These are phyloP conservation scores for Verticillium dahliae DNA, from an alignment of 2,329 filamentous ascomycete genomes.

Conservation along the genomic window DNA sequence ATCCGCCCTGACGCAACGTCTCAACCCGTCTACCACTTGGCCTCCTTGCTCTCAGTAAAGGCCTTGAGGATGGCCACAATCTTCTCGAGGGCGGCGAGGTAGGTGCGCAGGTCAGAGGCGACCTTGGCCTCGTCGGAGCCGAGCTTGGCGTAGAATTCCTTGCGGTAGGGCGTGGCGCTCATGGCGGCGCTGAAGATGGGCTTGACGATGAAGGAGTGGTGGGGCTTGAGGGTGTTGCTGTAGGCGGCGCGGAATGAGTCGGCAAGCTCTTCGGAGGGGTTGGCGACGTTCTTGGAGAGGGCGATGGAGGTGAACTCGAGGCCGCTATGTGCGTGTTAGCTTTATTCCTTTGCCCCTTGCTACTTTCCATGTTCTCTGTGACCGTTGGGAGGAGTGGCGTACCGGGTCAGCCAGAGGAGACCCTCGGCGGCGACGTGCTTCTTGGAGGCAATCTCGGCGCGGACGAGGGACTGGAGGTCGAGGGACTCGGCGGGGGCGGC, in stretches of 20 bases:
- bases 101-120: slow-evolving; percentile 55
- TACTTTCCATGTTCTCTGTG: background rate
- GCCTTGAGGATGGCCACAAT: slow-evolving; percentile 68
- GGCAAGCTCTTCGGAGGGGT: slow-evolving; percentile 67
- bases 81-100: slow-evolving; percentile 72
- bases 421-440: slow-evolving; percentile 87
- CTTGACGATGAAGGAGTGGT: slow-evolving; percentile 93
- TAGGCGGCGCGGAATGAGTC: slow-evolving; percentile 85
- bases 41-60: slow-evolving; percentile 49
- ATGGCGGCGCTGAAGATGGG: slow-evolving; percentile 90
- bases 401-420: slow-evolving; percentile 86
- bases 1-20: background rate
- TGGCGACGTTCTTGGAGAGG: slow-evolving; percentile 68
- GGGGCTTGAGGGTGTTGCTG: slow-evolving; percentile 77
- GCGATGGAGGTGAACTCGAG: slow-evolving; percentile 90
- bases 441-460: slow-evolving; percentile 83
- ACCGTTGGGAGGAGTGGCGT: slow-evolving; percentile 19
- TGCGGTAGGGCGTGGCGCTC: slow-evolving; percentile 86
- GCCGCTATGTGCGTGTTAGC: slow-evolving; percentile 46
- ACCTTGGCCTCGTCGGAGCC: slow-evolving; percentile 62
- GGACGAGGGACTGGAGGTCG: slow-evolving; percentile 77
- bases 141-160: slow-evolving; percentile 88
- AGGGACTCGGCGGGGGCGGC: slow-evolving; percentile 72
- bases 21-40: slow-evolving; percentile 42
- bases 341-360: no score